phyloP scores from a whole-genome alignment of 2,329 filamentous ascomycete genomes.

The Aspergillus versicolor region DNA sequence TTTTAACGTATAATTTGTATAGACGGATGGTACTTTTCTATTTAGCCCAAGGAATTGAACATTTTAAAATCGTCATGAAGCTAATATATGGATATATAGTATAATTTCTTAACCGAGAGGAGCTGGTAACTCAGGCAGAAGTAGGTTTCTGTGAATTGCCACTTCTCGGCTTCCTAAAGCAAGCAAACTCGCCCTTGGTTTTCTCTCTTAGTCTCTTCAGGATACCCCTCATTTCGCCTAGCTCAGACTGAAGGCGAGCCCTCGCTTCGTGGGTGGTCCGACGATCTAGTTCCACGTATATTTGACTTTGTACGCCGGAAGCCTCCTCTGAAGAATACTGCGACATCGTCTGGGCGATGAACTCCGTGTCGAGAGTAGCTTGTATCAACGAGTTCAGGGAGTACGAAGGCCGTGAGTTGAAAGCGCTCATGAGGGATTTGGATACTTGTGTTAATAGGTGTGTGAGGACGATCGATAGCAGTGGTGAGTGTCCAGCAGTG shows the following conservation, averaged over 20 bases:
- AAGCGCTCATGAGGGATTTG: slow-evolving; percentile 75
- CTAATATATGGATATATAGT: background rate
- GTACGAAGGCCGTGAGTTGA: slow-evolving; percentile 67
- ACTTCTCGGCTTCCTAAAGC: slow-evolving; percentile 66
- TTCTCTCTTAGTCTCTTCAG: slow-evolving; percentile 80
- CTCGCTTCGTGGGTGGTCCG: slow-evolving; percentile 87
- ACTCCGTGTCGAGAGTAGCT: slow-evolving; percentile 95
- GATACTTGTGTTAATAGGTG: slow-evolving; percentile 83
- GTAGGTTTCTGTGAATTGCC: slow-evolving; percentile 23
- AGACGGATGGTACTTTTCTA: background rate
- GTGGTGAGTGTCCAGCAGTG: slow-evolving; percentile 60
- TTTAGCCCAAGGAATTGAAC: background rate
- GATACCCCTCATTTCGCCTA: slow-evolving; percentile 84
- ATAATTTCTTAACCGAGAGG: background rate
- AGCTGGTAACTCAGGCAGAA: background rate
- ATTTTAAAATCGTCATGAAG: background rate
- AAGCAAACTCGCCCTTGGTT: slow-evolving; percentile 83
- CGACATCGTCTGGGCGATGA: slow-evolving; percentile 87
- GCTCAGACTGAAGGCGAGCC: slow-evolving; percentile 74
- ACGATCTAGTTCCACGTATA: slow-evolving; percentile 87
- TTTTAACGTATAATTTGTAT: background rate
- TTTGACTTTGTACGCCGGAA: slow-evolving; percentile 77
- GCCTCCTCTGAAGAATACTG: slow-evolving; percentile 85
- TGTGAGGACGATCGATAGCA: slow-evolving; percentile 79
- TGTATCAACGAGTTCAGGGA: slow-evolving; percentile 85